Base-by-base conservation (phyloP, 2,329 filamentous ascomycete genomes). In the Macrophomina phaseolina region DNA sequence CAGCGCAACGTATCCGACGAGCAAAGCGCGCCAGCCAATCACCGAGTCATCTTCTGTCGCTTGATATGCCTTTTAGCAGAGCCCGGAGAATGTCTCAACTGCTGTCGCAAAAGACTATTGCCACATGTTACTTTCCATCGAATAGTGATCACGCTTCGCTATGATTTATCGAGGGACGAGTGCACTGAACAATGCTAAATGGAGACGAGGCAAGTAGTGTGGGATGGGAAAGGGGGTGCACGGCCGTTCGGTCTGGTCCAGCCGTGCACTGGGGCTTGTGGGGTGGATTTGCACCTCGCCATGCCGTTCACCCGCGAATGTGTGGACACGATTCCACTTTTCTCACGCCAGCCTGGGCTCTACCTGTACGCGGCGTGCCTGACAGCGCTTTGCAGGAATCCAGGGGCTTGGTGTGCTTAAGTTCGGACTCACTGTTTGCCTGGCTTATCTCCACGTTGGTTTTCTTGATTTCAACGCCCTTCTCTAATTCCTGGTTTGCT, bases 221-320 rank as follows among this genome's bases (percentile, higher is more conserved):
- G 52, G 34, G 52, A 14, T n/a, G 12, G 38, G 23, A 58, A 56
- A 45, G 23, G 55, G 36, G 55, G 38, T 58, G 14, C 8, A 58
- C 38, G 55, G 55, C 42, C 30, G 23, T 45, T 58, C 55, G 36
- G 38, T n/a, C 11, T 42, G 55, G 28, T 38, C 16, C n/a, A 7
- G n/a, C 55, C 38, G 55, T 42, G 53, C 42, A 30, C 9, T 56
- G 36, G 36, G 53, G 53, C 53, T 8, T 58, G 55, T 58, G 55
- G 55, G 38, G 55, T 58, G 38, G 38, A 58, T 55, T 51, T 30
- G 18, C 23, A 30, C 18, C 23, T 58, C 12, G 36, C 2, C 3
- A 45, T 58, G 55, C 55, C 55, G 55, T 45, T 18, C 34, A 45
- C 55, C 55, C 55, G 55, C 5, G 38, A 18, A 58, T 42, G 9